Evolutionary conservation across 805 yeast species (phyloP), one percentile per base, ranked within the genome.

Genomic region (Zygosaccharomyces siamensis): DNA sequence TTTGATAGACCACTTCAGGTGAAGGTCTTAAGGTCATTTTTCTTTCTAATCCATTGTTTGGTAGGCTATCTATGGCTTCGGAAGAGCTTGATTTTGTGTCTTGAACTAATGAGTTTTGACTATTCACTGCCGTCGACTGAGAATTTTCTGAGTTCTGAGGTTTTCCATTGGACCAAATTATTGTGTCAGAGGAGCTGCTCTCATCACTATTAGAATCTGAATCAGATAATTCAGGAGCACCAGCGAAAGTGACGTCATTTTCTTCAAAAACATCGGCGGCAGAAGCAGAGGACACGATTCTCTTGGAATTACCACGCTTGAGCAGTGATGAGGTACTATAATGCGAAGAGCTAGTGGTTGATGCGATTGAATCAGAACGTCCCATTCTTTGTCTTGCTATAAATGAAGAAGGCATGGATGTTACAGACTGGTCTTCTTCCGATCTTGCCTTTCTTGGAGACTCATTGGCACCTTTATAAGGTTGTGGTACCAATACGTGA

Each of bases 11-110:
- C 37, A 87, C 95, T 61, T 92, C 98, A 1, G 96, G 85, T 0
- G 98, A 89, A 2, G 99, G 99, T 63, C 99, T 80, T 12, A 93
- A 84, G 6, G 84, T 82, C 88, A 83, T 80, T 47, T 69, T 70
- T 24, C 68, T 59, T 4, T 46, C 43, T 12, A 59, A 21, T 2
- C 11, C 40, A 7, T 37, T 36, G 5, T 16, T 30, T 14, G 37
- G 37, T 3, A 32, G 36, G 2, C 41, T 41, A 20, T 41, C 35
- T 11, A 39, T 37, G 8, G 49, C 53, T 42, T 55, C 43, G 46
- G 48, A 31, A 37, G 49, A 45, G 28, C 37, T 12, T 20, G 47
- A 39, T 39, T 27, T 35, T 46, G 50, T 20, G 26, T 37, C 26
- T 37, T 46, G 30, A 21, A 16, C 8, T 3, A 18, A 20, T 3